These are phyloP conservation scores for Rutstroemia sp. DNA, from an alignment of 2,329 filamentous ascomycete species.

Conservation along the genomic window DNA sequence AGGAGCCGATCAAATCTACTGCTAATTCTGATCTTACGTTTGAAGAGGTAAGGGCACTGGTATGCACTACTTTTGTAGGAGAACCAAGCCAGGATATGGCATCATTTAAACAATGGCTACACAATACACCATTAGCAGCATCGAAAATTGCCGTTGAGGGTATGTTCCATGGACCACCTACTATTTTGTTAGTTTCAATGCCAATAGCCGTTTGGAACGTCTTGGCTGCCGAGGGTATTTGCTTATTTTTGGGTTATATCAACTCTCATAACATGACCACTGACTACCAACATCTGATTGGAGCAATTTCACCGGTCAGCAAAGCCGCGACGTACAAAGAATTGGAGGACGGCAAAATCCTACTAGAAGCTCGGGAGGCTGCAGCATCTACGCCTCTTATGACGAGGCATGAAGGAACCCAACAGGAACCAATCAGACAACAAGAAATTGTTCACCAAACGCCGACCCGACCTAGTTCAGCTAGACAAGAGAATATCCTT, in stretches of 20 bases:
- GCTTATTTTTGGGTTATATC: slow-evolving; percentile 57
- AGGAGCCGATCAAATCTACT: slow-evolving; percentile 23
- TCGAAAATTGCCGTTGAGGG: slow-evolving; percentile 56
- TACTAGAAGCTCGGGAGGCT: slow-evolving; percentile 37
- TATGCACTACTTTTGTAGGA: slow-evolving; percentile 60
- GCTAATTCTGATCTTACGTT: slow-evolving; percentile 45
- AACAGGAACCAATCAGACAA: slow-evolving; percentile 7
- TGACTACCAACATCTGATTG: slow-evolving; percentile 52
- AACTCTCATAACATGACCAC: slow-evolving; percentile 62
- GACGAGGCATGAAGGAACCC: slow-evolving; percentile 36
- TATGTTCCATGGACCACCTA: slow-evolving; percentile 61
- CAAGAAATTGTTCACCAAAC: slow-evolving; percentile 10
- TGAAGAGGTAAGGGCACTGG: slow-evolving; percentile 55
- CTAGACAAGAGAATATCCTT: slow-evolving; percentile 21
- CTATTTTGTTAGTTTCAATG: slow-evolving; percentile 60
- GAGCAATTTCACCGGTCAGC: slow-evolving; percentile 33
- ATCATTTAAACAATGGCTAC: slow-evolving; percentile 60
- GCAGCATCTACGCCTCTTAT: slow-evolving; percentile 30
- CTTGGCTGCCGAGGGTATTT: slow-evolving; percentile 59
- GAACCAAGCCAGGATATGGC: slow-evolving; percentile 60
- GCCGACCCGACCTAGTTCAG: slow-evolving; percentile 18
- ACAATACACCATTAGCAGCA: slow-evolving; percentile 47
- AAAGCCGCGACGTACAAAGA: slow-evolving; percentile 42
- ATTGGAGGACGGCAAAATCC: slow-evolving; percentile 49
- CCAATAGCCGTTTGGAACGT: slow-evolving; percentile 56